Evolutionary conservation across 2,329 filamentous ascomycete species (phyloP).

Genomic region (Neonectria magnoliae): DNA sequence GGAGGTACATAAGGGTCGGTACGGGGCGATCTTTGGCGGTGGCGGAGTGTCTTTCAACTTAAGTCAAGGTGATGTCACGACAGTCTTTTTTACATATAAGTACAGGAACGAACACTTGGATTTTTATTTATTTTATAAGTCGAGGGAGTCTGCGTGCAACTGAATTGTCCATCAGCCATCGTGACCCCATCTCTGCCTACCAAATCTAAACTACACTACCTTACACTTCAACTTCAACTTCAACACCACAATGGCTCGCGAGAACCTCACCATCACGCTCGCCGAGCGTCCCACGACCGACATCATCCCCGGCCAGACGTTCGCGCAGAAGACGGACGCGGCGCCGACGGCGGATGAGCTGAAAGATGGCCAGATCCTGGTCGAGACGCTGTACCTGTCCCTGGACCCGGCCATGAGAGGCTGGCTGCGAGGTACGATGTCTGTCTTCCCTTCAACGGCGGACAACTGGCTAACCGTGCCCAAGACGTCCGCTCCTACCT

Average conservation of each 20-base stretch:
- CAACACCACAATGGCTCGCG: slow-evolving; percentile 50
- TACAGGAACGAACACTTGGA: no score
- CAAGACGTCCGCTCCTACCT: slow-evolving; percentile 67
- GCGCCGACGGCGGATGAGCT: slow-evolving; percentile 63
- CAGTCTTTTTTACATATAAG: neutral
- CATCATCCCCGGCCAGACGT: slow-evolving; percentile 74
- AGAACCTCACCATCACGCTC: slow-evolving; percentile 65
- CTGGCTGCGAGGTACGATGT: slow-evolving; percentile 68
- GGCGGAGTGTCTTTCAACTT: neutral
- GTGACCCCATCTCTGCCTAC: neutral
- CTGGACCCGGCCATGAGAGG: slow-evolving; percentile 81
- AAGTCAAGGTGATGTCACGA: neutral
- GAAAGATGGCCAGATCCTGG: slow-evolving; percentile 71
- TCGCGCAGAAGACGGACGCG: slow-evolving; percentile 62
- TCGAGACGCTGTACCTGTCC: slow-evolving; percentile 70
- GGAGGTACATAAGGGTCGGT: neutral
- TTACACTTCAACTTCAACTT: neutral
- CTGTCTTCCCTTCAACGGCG: no score
- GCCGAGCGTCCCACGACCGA: slow-evolving; percentile 69
- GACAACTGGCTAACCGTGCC: slow-evolving; percentile 14
- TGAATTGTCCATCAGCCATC: neutral
- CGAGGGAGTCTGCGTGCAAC: neutral
- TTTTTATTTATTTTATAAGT: neutral
- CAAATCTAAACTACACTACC: neutral
- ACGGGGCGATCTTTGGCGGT: neutral